Evolutionary conservation across 2,329 filamentous ascomycete genomes (phyloP).

Genomic region (Stachybotrys chartarum): DNA sequence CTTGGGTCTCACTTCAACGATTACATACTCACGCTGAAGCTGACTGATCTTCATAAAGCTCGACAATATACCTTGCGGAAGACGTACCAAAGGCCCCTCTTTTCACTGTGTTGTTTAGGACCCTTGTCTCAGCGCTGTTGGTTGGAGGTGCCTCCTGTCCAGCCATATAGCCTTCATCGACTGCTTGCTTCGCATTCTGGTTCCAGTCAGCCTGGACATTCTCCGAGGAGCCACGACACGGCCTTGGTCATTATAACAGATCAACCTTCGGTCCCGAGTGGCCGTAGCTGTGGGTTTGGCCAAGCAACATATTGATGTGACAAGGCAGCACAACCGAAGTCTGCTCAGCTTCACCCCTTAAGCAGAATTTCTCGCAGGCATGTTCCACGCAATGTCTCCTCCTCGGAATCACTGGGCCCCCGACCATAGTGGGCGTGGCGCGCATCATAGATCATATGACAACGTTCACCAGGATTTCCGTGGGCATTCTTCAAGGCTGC

Average conservation of each 20-base stretch:
- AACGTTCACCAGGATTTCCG: not conserved
- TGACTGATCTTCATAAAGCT: no score
- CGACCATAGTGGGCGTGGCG: not conserved
- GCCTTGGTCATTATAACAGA: no score
- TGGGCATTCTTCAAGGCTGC: not conserved
- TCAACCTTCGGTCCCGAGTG: no score
- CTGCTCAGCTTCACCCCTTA: not conserved
- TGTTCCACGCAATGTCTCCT: not conserved
- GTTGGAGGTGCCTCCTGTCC: not conserved
- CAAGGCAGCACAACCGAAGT: no score
- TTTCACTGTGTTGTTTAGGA: not conserved
- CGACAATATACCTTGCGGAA: not conserved
- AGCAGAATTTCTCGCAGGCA: not conserved
- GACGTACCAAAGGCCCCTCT: not conserved
- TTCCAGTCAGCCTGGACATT: no score
- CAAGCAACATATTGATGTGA: no score
- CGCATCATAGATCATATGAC: not conserved
- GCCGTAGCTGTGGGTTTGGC: no score
- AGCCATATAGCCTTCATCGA: no score
- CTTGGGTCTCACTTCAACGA: no score
- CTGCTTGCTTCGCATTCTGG: no score
- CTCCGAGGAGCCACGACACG: no score
- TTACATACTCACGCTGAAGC: no score
- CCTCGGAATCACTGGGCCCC: not conserved
- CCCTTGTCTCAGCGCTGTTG: not conserved